phyloP scores from a whole-genome alignment of 2,329 filamentous ascomycete genomes.

The Alternaria solani region DNA sequence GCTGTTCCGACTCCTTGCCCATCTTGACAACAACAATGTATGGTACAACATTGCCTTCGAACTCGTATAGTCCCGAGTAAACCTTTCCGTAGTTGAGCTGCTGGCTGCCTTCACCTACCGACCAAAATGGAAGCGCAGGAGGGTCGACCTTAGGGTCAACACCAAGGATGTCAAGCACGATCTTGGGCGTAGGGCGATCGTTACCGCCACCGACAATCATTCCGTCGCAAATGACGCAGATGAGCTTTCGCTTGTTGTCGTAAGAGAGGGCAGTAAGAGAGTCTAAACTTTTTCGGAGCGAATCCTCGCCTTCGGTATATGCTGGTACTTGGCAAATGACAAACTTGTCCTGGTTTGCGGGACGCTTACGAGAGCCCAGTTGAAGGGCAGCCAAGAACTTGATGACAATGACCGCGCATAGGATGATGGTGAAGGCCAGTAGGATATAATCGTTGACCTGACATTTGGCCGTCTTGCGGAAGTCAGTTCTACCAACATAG shows the following conservation, averaged over 20 bases:
- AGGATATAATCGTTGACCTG: constrained; percentile 92
- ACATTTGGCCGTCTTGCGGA: constrained; percentile 78
- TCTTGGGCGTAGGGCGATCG: constrained; percentile 95
- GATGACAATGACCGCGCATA: constrained; percentile 79
- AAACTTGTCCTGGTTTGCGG: constrained; percentile 94
- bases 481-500: constrained; percentile 84
- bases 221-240: constrained; percentile 95
- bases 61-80: constrained; percentile 97
- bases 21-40: constrained; percentile 97
- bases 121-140: constrained; percentile 92
- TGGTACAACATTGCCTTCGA: constrained; percentile 95
- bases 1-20: constrained; percentile 93
- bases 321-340: constrained; percentile 98
- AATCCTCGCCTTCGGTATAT: constrained; percentile 97
- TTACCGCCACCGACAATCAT: constrained; percentile 97
- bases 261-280: constrained; percentile 94
- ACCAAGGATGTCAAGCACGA: constrained; percentile 94
- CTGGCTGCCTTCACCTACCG: constrained; percentile 84
- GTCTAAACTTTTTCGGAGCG: constrained; percentile 88
- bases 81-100: constrained; percentile 99
- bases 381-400: constrained; percentile 96
- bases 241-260: constrained; percentile 97
- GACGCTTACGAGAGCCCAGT: constrained; percentile 88
- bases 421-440: constrained; percentile 82
- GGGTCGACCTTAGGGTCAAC: constrained; percentile 97